Conservation (phyloP, 106 monocot genomes). For the Dioscorea dumetorum region DNA sequence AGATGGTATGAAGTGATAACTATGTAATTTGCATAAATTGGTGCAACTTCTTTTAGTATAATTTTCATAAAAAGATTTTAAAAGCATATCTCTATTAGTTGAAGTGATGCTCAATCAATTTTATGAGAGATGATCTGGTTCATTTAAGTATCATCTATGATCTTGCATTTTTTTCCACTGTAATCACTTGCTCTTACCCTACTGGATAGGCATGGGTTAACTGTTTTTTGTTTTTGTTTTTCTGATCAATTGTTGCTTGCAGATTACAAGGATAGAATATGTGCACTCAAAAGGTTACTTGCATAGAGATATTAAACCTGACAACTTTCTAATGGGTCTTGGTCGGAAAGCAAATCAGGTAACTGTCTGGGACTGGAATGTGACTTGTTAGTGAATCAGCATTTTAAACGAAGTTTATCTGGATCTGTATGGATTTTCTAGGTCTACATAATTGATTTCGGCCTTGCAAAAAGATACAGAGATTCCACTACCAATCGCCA, state of each 20-base stretch:
- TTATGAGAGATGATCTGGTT: no score
- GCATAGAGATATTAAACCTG: conserved; percentile 97
- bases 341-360: conserved; percentile 98
- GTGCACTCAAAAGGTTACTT: conserved; percentile 86
- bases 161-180: no score
- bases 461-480: conserved; percentile 94
- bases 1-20: conserved; percentile 59
- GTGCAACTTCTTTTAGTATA: neutral
- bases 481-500: conserved; percentile 60
- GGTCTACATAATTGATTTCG: conserved; percentile 99
- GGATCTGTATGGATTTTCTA: conserved; percentile 16
- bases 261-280: conserved; percentile 97
- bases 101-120: no score
- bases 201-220: neutral
- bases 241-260: conserved; percentile 11
- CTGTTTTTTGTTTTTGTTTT: neutral
- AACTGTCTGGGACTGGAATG: neutral
- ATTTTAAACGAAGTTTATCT: neutral
- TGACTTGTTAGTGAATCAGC: no score
- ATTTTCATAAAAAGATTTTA: no score
- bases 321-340: conserved; percentile 99
- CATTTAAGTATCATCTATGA: no score
- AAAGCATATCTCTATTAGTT: no score
- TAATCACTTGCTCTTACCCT: no score
- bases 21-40: neutral